Conservation (phyloP, 306 rosid genomes). For the Malus asiatica region DNA sequence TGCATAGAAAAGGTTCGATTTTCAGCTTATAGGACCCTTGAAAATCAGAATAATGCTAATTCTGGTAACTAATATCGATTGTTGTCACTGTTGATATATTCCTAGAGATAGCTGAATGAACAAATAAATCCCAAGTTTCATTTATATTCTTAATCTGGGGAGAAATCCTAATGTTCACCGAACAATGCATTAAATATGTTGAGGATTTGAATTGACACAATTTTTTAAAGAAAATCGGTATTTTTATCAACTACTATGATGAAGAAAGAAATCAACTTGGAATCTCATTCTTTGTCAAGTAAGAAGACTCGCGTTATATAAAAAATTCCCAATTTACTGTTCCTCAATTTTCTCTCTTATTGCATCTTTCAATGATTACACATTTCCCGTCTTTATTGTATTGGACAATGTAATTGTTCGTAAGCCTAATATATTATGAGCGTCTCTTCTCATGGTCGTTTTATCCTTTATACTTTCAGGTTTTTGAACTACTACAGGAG, state of each 20-base stretch:
- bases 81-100: background rate
- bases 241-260: background rate
- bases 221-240: too few relatives aligned
- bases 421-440: background rate
- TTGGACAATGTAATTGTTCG: background rate
- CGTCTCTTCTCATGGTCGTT: constrained; percentile 6
- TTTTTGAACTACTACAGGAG: constrained; percentile 73
- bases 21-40: background rate
- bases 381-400: background rate
- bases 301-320: background rate
- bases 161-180: too few relatives aligned
- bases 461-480: constrained; percentile 34
- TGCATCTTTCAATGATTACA: background rate
- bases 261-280: background rate
- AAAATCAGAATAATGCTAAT: background rate
- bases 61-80: background rate
- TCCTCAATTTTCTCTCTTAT: background rate
- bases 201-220: too few relatives aligned
- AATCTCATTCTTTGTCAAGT: background rate
- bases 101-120: background rate
- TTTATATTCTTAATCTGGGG: too few relatives aligned
- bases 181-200: too few relatives aligned
- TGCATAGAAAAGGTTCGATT: background rate
- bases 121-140: background rate
- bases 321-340: background rate